These are phyloP conservation scores for Russula sp. DNA, from an alignment of 768 basidiomycete genomes.

Conservation along the genomic window DNA sequence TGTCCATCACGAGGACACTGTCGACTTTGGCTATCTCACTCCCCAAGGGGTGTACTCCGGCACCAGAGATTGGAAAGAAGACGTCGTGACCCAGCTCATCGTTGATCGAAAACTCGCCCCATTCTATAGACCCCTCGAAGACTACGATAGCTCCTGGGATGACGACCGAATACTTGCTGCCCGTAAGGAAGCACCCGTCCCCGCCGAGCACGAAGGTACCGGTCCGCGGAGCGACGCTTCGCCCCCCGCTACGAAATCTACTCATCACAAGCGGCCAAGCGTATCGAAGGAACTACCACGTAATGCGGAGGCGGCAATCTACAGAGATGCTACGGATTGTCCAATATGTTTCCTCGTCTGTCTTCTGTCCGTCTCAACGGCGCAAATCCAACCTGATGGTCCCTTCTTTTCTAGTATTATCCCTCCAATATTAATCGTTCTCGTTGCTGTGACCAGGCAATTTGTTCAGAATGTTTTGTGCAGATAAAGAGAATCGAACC, in stretches of 20 bases:
- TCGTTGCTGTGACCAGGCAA: slow-evolving; percentile 96
- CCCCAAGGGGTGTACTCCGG: slow-evolving; percentile 88
- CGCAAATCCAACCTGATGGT: slow-evolving; percentile 11
- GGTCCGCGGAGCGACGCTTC: slow-evolving; percentile 41
- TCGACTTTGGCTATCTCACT: slow-evolving; percentile 74
- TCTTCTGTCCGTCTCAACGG: slow-evolving; percentile 27
- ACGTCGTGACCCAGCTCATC: slow-evolving; percentile 82
- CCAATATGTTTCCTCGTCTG: slow-evolving; percentile 96
- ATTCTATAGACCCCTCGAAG: slow-evolving; percentile 94
- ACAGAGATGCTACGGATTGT: slow-evolving; percentile 85
- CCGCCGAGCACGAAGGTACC: slow-evolving; percentile 35
- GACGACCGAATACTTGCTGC: slow-evolving; percentile 81
- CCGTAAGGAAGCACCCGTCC: slow-evolving; percentile 58
- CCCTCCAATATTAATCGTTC: slow-evolving; percentile 96
- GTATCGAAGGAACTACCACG: slow-evolving; percentile 59
- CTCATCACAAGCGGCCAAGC: slow-evolving; percentile 49
- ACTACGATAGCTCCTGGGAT: slow-evolving; percentile 85
- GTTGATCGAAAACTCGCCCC: slow-evolving; percentile 85
- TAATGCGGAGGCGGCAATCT: slow-evolving; percentile 70
- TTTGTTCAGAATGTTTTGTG: slow-evolving; percentile 98
- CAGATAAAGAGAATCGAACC: slow-evolving; percentile 98
- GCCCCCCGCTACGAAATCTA: slow-evolving; percentile 33
- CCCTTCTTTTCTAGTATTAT: slow-evolving; percentile 63
- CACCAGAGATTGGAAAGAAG: slow-evolving; percentile 83
- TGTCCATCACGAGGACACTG: slow-evolving; percentile 70